phyloP scores from a whole-genome alignment of 2,329 filamentous ascomycete genomes.

The Aspergillus sp. region DNA sequence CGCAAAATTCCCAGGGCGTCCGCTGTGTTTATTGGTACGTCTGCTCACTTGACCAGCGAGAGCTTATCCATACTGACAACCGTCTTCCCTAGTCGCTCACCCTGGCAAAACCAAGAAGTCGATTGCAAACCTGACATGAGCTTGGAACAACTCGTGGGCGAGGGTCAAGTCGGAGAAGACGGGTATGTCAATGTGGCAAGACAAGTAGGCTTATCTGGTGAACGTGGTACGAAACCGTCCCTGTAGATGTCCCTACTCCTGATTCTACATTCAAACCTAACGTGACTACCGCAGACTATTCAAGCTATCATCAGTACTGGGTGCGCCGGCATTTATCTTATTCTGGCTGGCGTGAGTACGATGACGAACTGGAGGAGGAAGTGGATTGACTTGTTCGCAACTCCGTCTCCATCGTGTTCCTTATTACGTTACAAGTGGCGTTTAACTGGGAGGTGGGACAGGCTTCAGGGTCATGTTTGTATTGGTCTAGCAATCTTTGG shows the following conservation, averaged over 20 bases:
- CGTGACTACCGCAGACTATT: constrained; percentile 31
- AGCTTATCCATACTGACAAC: not conserved
- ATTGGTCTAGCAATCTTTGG: not conserved
- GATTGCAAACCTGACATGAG: constrained; percentile 22
- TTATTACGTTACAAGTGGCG: not conserved
- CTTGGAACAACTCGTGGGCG: constrained; percentile 30
- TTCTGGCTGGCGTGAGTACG: constrained; percentile 18
- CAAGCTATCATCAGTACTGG: constrained; percentile 43
- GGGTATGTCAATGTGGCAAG: constrained; percentile 48
- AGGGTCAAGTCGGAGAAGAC: constrained; percentile 31
- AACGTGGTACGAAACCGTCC: constrained; percentile 36
- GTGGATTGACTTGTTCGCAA: not conserved
- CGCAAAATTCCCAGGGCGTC: constrained; percentile 32
- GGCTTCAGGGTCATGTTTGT: not conserved
- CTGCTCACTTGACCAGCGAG: not conserved
- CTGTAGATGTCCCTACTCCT: constrained; percentile 16
- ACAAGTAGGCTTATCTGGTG: constrained; percentile 41
- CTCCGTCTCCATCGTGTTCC: not conserved
- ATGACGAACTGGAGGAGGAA: not conserved
- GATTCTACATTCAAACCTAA: not conserved
- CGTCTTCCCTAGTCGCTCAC: constrained; percentile 34
- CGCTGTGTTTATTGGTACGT: constrained; percentile 49
- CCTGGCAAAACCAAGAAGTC: constrained; percentile 38
- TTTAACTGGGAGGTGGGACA: not conserved
- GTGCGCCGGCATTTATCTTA: constrained; percentile 25